Evolutionary conservation across 2,329 filamentous ascomycete genomes (phyloP), one percentile per base, ranked within the genome.

Genomic region (Penicillium sp.): DNA sequence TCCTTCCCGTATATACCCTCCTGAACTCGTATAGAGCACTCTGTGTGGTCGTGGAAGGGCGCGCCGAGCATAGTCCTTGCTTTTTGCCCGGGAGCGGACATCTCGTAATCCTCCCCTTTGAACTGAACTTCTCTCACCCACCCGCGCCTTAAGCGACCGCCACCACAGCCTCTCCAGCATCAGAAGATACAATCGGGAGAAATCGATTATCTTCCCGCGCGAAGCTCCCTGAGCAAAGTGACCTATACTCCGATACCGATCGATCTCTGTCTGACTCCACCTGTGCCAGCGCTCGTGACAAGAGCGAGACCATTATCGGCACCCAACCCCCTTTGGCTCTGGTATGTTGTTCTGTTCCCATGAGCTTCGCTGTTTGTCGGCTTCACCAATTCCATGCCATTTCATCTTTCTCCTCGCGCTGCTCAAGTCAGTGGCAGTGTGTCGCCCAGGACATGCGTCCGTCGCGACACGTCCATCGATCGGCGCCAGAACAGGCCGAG

Each of bases 21-120:
- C n/a, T 26, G 2, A 21, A 39, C 8, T 9, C 22, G n/a, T 27
- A 48, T 44, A 39, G 8, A 48, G 16, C 42, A n/a, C 21, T 9
- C n/a, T 43, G 56, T 27, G 54, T 56, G 52, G 42, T 21, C 35
- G 49, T 54, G 43, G 49, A 52, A 52, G 46, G 47, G 47, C 16
- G 52, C 56, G 52, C 49, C 52, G 56, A 51, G 44, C 56, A 29
- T 45, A 50, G 43, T 31, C 31, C 56, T 58, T 56, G 56, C 48
- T 55, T 48, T 59, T 50, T 54, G 48, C 52, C 54, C 58, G 57
- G 59, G 59, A 55, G 59, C 61, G 61, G 61, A 61, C 58, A 61
- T 58, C 56, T 61, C 59, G 59, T 61, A 62, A 63, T 63, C 61
- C 54, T 59, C 59, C 58, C 59, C 59, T 59, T 59, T 59, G 45